Base-by-base conservation (phyloP, 768 basidiomycete genomes). In the Panus rudis region DNA sequence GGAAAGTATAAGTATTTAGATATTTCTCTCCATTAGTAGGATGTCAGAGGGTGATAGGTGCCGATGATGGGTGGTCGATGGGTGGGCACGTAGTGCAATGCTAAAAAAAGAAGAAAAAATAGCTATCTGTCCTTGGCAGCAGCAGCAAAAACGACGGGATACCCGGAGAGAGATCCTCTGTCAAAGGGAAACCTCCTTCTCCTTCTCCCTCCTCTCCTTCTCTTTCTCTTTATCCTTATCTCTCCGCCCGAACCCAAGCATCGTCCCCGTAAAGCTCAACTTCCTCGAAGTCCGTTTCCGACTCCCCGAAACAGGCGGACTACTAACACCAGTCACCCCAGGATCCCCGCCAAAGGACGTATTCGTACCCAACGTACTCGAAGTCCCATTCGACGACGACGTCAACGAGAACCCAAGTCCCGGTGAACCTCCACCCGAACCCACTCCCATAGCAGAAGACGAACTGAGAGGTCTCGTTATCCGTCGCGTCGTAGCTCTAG, bases 181-280 rank as follows among this genome's bases (percentile, higher is more conserved):
- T n/a, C n/a, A n/a, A n/a, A n/a, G n/a, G n/a, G n/a, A n/a, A n/a
- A n/a, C n/a, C n/a, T n/a, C n/a, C n/a, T n/a, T n/a, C n/a, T n/a
- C n/a, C n/a, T n/a, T n/a, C n/a, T n/a, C n/a, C n/a, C n/a, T n/a
- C n/a, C n/a, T n/a, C n/a, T n/a, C n/a, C n/a, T n/a, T n/a, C n/a
- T n/a, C n/a, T n/a, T n/a, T n/a, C n/a, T 66, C 58, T 58, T 64
- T 78, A 42, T 79, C 75, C 57, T 72, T 70, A 32, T 62, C 62
- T 63, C 73, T 59, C 70, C 72, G 65, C 69, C 74, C 56, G 49
- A 85, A 74, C 38, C 64, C 67, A 2, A 75, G 64, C 51, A 78
- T 76, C 38, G 79, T 76, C 39, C 74, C 70, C 19, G 72, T 72
- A 44, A 87, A 58, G 58, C 85, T 88, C 62, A 88, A 61, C 64